Base-by-base conservation (phyloP, 1,284 basidiomycete genomes). In the Thecaphora frezii region DNA sequence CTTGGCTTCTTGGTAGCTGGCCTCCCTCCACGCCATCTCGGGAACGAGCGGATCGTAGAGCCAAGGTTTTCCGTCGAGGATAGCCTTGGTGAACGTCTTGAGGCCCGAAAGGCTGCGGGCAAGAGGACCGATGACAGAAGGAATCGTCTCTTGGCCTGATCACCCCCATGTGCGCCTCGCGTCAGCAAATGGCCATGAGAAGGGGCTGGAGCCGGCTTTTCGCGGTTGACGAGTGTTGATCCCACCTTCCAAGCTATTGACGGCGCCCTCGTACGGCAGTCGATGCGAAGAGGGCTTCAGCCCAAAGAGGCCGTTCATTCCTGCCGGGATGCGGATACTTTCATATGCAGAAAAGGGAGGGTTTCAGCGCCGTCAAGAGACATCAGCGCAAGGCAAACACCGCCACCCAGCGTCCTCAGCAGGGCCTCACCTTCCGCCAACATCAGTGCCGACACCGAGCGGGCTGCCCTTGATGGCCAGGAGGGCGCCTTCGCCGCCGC, bases 61-160 rank as follows among this genome's bases (percentile, higher is more conserved):
- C 89, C 89, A 91, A 0, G 88, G 87, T 59, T 86, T 80, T n/a
- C 81, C 72, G 46, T 81, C 81, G 12, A 86, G 72, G 3, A 89
- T 82, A 12, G 83, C 82, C 71, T 87, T 84, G 65, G 85, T 83
- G 80, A 89, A 90, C 1, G 82, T 67, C 70, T 86, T 86, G 39
- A 90, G 71, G 2, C 84, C 86, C 5, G 77, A 81, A 16, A 90
- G 62, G 18, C 83, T 84, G 24, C 81, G 81, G 2, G 86, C 82
- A 56, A 90, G 82, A 2, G 90, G 89, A 0, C 89, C 89, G 2
- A 89, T 82, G 43, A 89, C 87, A 1, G 87, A 88, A 1, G 82
- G 81, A 24, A 90, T 79, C 7, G 87, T 85, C 54, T 89, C 87
- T 76, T 88, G 87, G 0, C 65, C 65, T 1, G 61, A n/a, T n/a